Conservation (phyloP, 257 asterid species). For the Henckelia pumila region DNA sequence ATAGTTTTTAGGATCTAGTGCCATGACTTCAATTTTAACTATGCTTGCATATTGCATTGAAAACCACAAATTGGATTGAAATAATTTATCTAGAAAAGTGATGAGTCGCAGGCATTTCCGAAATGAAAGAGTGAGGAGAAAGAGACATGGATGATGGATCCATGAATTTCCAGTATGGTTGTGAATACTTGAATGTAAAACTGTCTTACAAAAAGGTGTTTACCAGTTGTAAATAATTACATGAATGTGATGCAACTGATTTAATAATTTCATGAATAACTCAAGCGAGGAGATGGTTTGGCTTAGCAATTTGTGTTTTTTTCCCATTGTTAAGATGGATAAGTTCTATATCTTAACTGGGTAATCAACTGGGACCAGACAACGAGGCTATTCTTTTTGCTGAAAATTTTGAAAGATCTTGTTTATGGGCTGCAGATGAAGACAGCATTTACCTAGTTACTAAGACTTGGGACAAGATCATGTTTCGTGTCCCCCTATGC, state of each 20-base stretch:
- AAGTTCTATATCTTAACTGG: neutral
- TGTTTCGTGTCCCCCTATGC: constrained; percentile 6
- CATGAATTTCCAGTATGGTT: neutral
- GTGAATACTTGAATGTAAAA: neutral
- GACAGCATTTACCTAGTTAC: neutral
- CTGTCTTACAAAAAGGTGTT: neutral
- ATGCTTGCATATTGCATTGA: constrained; percentile 12
- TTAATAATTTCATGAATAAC: constrained; percentile 8
- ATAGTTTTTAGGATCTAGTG: constrained; percentile 2
- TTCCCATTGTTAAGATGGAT: constrained; percentile 7
- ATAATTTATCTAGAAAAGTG: neutral
- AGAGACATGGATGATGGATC: neutral
- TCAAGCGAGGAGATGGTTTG: neutral
- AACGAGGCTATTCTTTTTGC: neutral
- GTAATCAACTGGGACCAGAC: constrained; percentile 11
- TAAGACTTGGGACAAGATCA: constrained; percentile 4
- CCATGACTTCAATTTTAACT: neutral
- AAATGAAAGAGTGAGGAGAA: neutral
- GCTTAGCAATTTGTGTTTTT: neutral
- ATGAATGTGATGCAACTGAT: constrained; percentile 9
- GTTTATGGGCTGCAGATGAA: constrained; percentile 3
- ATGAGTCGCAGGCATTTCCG: neutral
- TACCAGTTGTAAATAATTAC: constrained; percentile 6
- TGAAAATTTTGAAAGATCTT: neutral
- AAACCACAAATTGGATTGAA: neutral